Evolutionary conservation across 139 green algal genomes (phyloP).

Genomic region (Micractinium conductrix): DNA sequence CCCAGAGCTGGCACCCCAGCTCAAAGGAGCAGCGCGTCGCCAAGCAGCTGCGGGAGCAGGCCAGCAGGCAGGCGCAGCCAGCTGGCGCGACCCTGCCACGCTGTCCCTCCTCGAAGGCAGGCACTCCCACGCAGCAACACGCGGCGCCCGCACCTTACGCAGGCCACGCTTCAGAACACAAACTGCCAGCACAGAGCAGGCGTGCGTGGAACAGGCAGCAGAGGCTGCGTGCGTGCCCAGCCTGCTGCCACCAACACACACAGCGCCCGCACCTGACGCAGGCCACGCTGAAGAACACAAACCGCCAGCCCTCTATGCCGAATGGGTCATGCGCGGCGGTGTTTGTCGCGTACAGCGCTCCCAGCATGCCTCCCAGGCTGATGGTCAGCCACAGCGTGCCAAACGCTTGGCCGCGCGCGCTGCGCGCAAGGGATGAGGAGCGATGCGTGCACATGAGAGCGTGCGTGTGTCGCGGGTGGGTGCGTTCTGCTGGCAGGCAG

Average conservation of each 20-base stretch:
- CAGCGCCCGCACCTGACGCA: conserved; percentile 44
- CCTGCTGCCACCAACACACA: no score
- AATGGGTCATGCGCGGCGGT: conserved; percentile 34
- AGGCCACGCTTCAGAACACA: conserved; percentile 64
- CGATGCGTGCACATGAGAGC: no score
- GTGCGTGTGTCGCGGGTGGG: no score
- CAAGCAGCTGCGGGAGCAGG: background rate
- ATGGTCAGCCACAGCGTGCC: conserved; percentile 72
- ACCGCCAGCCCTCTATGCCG: conserved; percentile 73
- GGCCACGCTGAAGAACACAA: conserved; percentile 68
- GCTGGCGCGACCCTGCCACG: no score
- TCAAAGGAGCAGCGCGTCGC: no score
- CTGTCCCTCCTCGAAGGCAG: no score
- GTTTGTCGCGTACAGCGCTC: conserved; percentile 83
- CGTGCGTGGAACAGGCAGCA: no score
- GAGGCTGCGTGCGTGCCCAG: no score
- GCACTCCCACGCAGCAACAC: no score
- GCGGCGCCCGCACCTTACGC: conserved; percentile 45
- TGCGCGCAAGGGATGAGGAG: no score
- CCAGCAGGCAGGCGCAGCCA: background rate
- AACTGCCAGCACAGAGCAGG: conserved; percentile 81
- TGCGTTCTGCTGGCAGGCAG: no score
- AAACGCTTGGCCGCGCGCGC: conserved; percentile 72
- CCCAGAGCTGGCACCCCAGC: no score
- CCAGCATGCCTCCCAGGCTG: conserved; percentile 63